Evolutionary conservation across 2,329 filamentous ascomycete species (phyloP).

Genomic region (Lachnellula suecica): DNA sequence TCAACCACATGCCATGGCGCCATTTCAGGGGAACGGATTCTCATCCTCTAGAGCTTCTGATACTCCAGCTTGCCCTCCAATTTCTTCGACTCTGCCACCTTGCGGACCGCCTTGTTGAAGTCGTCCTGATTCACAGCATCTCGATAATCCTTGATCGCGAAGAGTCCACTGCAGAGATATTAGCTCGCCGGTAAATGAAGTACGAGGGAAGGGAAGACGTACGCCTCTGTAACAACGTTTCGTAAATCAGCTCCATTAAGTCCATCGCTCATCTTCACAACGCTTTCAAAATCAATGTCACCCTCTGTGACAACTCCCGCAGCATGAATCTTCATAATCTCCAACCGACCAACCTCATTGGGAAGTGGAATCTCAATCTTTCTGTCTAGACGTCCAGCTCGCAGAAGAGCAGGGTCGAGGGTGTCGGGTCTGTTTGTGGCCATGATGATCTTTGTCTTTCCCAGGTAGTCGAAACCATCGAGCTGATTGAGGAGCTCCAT

Average conservation of each 20-base stretch:
- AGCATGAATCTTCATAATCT: conserved; percentile 98
- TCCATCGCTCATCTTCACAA: conserved; percentile 99
- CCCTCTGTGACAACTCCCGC: conserved; percentile 84
- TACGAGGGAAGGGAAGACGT: conserved; percentile 43
- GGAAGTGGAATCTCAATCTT: conserved; percentile 98
- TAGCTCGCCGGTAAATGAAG: conserved; percentile 22
- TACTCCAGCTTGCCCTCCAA: conserved; percentile 97
- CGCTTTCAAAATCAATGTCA: conserved; percentile 97
- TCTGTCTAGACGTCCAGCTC: conserved; percentile 89
- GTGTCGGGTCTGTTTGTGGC: conserved; percentile 97
- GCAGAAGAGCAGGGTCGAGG: conserved; percentile 86
- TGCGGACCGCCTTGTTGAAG: conserved; percentile 98
- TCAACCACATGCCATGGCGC: conserved; percentile 27
- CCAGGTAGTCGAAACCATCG: conserved; percentile 97
- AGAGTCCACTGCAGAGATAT: conserved; percentile 67
- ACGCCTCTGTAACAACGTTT: conserved; percentile 98
- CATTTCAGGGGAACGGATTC: conserved; percentile 22
- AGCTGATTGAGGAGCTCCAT: conserved; percentile 99
- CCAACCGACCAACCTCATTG: conserved; percentile 92
- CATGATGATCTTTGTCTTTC: conserved; percentile 99
- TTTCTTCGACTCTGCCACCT: conserved; percentile 97
- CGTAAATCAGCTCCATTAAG: conserved; percentile 96
- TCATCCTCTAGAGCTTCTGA: conserved; percentile 72
- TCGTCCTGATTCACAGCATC: conserved; percentile 97
- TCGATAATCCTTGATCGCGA: conserved; percentile 97